A percentile compares a stretch with the other conserved stretches of the same genome.
These are phyloP conservation scores for Phytophthora pluvialis DNA, from an alignment of 352 stramenopile genomes.

Conservation along the genomic window DNA sequence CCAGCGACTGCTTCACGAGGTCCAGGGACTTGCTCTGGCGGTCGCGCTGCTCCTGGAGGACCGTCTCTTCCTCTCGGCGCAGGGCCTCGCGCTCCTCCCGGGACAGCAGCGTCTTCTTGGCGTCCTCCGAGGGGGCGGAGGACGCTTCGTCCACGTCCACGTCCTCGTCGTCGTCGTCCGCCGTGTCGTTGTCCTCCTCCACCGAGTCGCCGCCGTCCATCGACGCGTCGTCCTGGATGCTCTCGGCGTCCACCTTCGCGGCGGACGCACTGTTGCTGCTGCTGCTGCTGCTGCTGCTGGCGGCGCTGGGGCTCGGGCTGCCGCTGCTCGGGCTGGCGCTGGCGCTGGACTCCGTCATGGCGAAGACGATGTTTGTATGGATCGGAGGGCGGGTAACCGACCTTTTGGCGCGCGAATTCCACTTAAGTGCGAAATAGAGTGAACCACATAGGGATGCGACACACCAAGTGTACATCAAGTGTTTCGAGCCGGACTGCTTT, in stretches of 20 bases:
- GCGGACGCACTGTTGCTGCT: constrained; percentile 26
- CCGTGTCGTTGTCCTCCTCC: constrained; percentile 44
- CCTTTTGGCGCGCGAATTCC: constrained; percentile 28
- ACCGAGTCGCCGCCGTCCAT: constrained; percentile 26
- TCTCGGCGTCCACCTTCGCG: constrained; percentile 14
- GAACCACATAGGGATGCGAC: neutral
- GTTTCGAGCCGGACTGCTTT: too few relatives aligned
- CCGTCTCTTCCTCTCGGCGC: constrained; percentile 68
- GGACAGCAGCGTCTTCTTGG: constrained; percentile 53
- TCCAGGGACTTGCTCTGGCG: constrained; percentile 78
- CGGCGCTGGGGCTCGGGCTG: constrained; percentile 33
- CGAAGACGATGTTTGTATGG: constrained; percentile 8
- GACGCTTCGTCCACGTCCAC: constrained; percentile 26
- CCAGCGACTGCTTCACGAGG: constrained; percentile 66
- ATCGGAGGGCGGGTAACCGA: constrained; percentile 11
- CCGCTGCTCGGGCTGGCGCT: constrained; percentile 33
- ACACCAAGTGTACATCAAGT: too few relatives aligned
- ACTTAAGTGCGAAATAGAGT: constrained; percentile 7
- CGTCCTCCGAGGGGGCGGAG: constrained; percentile 29
- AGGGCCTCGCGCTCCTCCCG: constrained; percentile 65
- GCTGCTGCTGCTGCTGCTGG: neutral
- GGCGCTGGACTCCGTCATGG: constrained; percentile 33
- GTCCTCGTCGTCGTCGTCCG: constrained; percentile 27
- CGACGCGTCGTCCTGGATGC: constrained; percentile 35
- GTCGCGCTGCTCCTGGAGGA: constrained; percentile 80